A percentile compares a stretch with the other conserved stretches of the same genome.
These are phyloP conservation scores for Rhizopogon sp. DNA, from an alignment of 768 basidiomycete genomes.

Conservation along the genomic window DNA sequence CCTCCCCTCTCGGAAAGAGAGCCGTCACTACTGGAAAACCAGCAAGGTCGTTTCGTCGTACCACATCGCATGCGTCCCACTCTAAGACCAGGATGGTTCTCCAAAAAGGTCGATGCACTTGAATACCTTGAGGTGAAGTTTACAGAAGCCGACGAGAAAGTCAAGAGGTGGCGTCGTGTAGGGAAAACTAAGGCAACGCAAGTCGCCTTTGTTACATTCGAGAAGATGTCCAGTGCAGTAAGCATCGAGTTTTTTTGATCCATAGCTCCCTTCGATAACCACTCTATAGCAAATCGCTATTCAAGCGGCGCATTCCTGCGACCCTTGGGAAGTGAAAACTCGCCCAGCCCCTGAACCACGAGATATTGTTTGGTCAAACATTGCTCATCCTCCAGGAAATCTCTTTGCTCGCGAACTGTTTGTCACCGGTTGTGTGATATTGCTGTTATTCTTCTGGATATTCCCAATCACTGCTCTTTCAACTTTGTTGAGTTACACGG, in stretches of 20 bases:
- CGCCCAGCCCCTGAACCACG: slow-evolving; percentile 87
- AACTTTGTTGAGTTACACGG: slow-evolving; percentile 83
- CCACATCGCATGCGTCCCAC: slow-evolving; percentile 77
- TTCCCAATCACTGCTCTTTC: slow-evolving; percentile 88
- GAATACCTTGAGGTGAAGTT: slow-evolving; percentile 83
- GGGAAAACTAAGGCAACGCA: slow-evolving; percentile 81
- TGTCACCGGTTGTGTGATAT: slow-evolving; percentile 60
- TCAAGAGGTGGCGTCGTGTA: slow-evolving; percentile 62
- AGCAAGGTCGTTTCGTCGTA: slow-evolving; percentile 56
- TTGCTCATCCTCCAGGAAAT: slow-evolving; percentile 58
- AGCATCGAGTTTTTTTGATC: slow-evolving; percentile 16
- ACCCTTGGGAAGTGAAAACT: slow-evolving; percentile 62
- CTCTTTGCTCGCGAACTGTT: slow-evolving; percentile 65
- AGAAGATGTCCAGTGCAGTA: slow-evolving; percentile 90
- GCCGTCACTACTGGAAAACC: slow-evolving; percentile 46
- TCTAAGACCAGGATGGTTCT: slow-evolving; percentile 70
- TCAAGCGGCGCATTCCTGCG: slow-evolving; percentile 74
- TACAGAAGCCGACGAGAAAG: slow-evolving; percentile 75
- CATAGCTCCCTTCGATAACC: background rate
- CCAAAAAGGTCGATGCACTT: slow-evolving; percentile 77
- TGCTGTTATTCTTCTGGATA: slow-evolving; percentile 88
- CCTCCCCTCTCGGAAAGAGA: slow-evolving; percentile 46
- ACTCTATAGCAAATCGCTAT: slow-evolving; percentile 73
- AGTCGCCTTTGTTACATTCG: slow-evolving; percentile 93
- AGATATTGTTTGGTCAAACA: slow-evolving; percentile 93